A percentile compares a stretch with the other conserved stretches of the same genome.
Evolutionary conservation across 768 basidiomycete genomes (phyloP).

Genomic region (Naganishia vishniacii): DNA sequence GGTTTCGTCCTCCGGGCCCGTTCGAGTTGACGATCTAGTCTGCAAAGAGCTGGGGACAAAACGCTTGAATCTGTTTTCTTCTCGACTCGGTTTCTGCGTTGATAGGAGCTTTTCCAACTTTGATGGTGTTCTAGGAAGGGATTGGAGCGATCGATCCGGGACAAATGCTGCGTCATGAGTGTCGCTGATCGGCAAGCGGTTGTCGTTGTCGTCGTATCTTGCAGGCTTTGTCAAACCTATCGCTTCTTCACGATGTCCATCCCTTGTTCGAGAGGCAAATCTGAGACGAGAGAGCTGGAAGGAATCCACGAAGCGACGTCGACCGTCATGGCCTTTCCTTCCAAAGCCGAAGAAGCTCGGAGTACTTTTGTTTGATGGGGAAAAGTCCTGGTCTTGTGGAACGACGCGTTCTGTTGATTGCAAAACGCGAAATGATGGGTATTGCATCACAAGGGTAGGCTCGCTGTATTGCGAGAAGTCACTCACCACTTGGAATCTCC

Average conservation of each 20-base stretch:
- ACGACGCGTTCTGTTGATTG: too few relatives aligned
- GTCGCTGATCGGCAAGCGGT: too few relatives aligned
- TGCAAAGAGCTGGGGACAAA: background rate
- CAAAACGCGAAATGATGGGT: too few relatives aligned
- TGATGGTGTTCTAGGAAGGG: background rate
- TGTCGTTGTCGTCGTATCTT: too few relatives aligned
- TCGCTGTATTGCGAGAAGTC: too few relatives aligned
- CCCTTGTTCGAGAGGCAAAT: too few relatives aligned
- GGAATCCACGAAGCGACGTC: background rate
- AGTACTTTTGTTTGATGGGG: background rate
- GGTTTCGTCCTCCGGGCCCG: background rate
- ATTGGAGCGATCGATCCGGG: background rate
- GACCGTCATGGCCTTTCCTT: background rate
- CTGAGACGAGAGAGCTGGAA: background rate
- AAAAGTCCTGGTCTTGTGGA: background rate
- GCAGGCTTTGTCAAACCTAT: too few relatives aligned
- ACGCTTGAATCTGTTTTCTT: background rate
- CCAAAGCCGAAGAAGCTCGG: constrained; percentile 4
- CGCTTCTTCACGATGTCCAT: too few relatives aligned
- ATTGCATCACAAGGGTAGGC: too few relatives aligned
- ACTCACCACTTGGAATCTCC: too few relatives aligned
- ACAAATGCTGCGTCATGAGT: too few relatives aligned
- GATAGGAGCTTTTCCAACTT: background rate
- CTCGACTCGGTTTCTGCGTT: background rate
- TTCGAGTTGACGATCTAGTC: background rate